A percentile compares a stretch with the other conserved stretches of the same genome.
Evolutionary conservation across 192 early-diverging fungal species (phyloP).

Genomic region (Powellomyces hirtus): DNA sequence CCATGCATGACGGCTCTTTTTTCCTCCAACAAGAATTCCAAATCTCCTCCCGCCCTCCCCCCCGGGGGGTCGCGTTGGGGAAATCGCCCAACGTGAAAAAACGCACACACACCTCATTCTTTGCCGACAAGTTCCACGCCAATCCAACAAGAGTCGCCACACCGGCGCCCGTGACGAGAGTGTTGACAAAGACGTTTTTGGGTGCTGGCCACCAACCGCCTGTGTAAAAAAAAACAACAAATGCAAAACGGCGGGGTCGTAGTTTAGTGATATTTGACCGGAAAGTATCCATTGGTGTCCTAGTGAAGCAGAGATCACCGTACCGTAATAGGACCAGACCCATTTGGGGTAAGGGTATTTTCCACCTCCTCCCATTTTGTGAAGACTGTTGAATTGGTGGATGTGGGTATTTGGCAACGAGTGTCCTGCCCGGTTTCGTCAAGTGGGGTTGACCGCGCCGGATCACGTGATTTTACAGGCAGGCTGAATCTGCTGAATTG

Average conservation of each 20-base stretch:
- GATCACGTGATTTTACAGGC: too few species aligned
- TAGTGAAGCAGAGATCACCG: too few species aligned
- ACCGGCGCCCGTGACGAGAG: conserved; percentile 32
- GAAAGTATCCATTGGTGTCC: not conserved
- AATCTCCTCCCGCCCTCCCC: too few species aligned
- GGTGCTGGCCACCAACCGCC: conserved; percentile 50
- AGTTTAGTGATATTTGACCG: not conserved
- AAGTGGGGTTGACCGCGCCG: too few species aligned
- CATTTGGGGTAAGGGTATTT: conserved; percentile 43
- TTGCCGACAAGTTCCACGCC: conserved; percentile 34
- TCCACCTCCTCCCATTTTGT: conserved; percentile 39
- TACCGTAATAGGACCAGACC: conserved; percentile 38
- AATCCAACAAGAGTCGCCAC: conserved; percentile 29
- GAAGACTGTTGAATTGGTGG: not conserved
- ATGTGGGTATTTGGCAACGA: too few species aligned
- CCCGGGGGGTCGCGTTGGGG: too few species aligned
- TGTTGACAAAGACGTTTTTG: conserved; percentile 36
- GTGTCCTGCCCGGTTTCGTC: too few species aligned
- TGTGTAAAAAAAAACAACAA: not conserved
- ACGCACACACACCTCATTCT: conserved; percentile 41
- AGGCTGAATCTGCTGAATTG: too few species aligned
- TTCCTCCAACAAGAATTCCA: too few species aligned
- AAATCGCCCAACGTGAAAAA: too few species aligned
- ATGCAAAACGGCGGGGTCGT: not conserved
- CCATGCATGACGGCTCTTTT: too few species aligned